Evolutionary conservation across 495 filamentous ascomycete genomes (phyloP).

Genomic region (Articulospora tetracladia): DNA sequence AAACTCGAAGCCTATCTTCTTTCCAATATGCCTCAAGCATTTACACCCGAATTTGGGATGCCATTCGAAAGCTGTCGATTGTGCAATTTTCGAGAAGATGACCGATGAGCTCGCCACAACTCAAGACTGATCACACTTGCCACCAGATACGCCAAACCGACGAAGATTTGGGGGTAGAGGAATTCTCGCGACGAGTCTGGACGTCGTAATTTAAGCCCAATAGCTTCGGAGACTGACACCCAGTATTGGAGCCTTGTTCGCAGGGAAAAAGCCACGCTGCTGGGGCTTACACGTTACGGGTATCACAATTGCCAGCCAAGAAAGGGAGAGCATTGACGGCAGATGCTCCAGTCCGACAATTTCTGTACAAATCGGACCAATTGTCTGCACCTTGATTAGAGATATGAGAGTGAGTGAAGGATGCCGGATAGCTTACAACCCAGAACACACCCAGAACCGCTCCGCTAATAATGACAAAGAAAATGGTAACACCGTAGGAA

Average conservation of each 20-base stretch:
- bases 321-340: conserved; percentile 65
- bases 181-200: conserved; percentile 40
- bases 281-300: conserved; percentile 51
- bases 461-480: conserved; percentile 65
- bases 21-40: too few relatives aligned
- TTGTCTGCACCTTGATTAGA: conserved; percentile 28
- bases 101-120: conserved; percentile 11
- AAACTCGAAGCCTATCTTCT: too few relatives aligned
- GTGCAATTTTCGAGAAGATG: background rate
- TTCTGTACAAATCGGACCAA: conserved; percentile 69
- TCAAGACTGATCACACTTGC: conserved; percentile 43
- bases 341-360: conserved; percentile 71
- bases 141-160: conserved; percentile 57
- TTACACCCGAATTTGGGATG: too few relatives aligned
- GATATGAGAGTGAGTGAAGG: background rate
- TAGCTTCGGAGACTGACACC: conserved; percentile 59
- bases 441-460: conserved; percentile 68
- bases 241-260: background rate
- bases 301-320: conserved; percentile 70
- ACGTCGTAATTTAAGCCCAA: conserved; percentile 59
- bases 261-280: background rate
- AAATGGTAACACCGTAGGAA: conserved; percentile 58
- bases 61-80: too few relatives aligned
- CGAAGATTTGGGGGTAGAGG: conserved; percentile 59
- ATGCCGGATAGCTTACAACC: conserved; percentile 33